Base-by-base conservation (phyloP, 2,329 filamentous ascomycete genomes). In the Cryphonectria carpinicola region DNA sequence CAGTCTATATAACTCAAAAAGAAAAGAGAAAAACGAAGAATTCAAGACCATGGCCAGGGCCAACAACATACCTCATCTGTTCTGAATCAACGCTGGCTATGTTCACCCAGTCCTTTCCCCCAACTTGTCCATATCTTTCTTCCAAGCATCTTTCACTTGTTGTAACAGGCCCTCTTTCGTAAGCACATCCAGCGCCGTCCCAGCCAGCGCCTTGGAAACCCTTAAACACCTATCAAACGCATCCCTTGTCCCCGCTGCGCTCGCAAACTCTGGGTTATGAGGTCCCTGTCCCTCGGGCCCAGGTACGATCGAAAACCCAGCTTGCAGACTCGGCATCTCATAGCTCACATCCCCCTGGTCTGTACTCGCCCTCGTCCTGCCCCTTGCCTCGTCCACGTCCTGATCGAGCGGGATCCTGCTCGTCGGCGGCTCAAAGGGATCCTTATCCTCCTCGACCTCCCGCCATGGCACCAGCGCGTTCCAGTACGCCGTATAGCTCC, bases 341-440 rank as follows among this genome's bases (percentile, higher is more conserved):
- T 89, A 85, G 73, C 85, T 88, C 68, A 90, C 78, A 72, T 90
- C 83, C 0, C 88, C 88, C 78, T 89, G 87, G 75, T 90, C 88
- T 0, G 87, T 89, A 73, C 85, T 88, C 5, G 87, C 87, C 74
- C 81, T 83, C n/a, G 83, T 84, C 35, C 78, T 76, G 0, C 83
- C 83, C 4, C 77, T 75, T 13, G 82, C 76, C 67, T 81, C 78
- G 69, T 85, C 84, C 8, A 82, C 65, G 3, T 84, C 82, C 14
- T 80, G 79, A 41, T 82, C 79, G 1, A 68, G 25, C 1, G 71
- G 71, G 37, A 72, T 72, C 35, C 19, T 70, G 17, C 65, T 68
- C 7, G 62, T 72, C 17, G 71, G 71, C 22, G 71, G 66, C 28
- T 68, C 68, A 3, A 54, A 46, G 3, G 71, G 68, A 19, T 72